Base-by-base conservation (phyloP, 495 filamentous ascomycete species). In the Xylaria flabelliformis region DNA sequence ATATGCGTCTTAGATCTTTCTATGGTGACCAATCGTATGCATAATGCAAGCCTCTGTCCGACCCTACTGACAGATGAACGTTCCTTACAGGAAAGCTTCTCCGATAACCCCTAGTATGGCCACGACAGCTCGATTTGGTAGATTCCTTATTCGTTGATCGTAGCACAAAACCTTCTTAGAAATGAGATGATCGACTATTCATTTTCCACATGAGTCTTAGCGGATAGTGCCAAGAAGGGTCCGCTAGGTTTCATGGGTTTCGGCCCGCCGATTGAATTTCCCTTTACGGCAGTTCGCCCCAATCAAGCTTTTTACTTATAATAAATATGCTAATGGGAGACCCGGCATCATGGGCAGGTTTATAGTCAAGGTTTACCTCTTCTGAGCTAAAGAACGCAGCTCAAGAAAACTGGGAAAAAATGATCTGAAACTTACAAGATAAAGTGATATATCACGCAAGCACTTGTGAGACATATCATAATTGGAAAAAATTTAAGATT, bases 271-370 rank as follows among this genome's bases (percentile, higher is more conserved):
- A 65, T 12, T 10, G n/a, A 17, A 48, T 65, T 46, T 8, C 63
- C 42, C 17, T 46, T 65, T 65, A 29, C 15, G n/a, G 41, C 34
- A 26, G 13, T 17, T 34, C 36, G 42, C 6, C 24, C 39, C 26
- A 48, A 65, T 50, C 42, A 65, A 65, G 63, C 63, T 65, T 65
- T 50, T 24, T 29, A 48, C 15, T 26, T 13, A 17, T 46, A n/a
- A 21, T 19, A 46, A 17, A 65, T 15, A 65, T 48, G 42, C 63
- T 46, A 65, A 65, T 65, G 63, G 24, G 34, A 65, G 15, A 9
- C 3, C 7, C 41, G 42, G 13, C 26, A 48, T 34, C 24, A 34
- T 50, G 12, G 63, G 13, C 7, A 50, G 42, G 24, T 24, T 19
- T 36, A 15, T 34, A 21, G 62, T 1, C 62, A 46, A 39, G 41